Percentiles rank a stretch among this genome's conserved stretches.
These are phyloP conservation scores for Trichophyton schoenleinii DNA, from an alignment of 2,329 filamentous ascomycete species.

Conservation along the genomic window DNA sequence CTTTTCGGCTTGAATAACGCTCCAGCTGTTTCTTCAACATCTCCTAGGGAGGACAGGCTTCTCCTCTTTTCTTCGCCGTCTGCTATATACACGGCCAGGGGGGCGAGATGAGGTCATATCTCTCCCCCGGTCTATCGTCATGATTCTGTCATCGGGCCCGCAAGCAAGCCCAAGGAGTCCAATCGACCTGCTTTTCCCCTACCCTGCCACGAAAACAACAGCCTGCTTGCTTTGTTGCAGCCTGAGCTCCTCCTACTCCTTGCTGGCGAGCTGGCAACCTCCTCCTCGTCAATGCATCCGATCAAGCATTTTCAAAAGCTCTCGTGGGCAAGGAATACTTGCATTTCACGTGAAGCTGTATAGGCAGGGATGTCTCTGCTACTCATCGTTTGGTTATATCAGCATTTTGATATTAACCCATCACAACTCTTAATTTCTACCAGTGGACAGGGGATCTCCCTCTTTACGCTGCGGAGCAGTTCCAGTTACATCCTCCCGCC, in stretches of 20 bases:
- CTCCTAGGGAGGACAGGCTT: too few relatives aligned
- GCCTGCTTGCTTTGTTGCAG: too few relatives aligned
- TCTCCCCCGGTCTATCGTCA: too few relatives aligned
- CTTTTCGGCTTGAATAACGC: neutral
- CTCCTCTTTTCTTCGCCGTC: neutral
- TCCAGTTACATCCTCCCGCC: too few relatives aligned
- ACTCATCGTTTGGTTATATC: neutral
- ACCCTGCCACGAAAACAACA: neutral
- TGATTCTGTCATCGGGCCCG: neutral
- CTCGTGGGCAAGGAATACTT: neutral
- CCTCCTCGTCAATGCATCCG: neutral
- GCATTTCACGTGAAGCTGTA: neutral
- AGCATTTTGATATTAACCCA: too few relatives aligned
- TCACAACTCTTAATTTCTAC: neutral
- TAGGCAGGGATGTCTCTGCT: neutral
- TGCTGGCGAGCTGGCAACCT: too few relatives aligned
- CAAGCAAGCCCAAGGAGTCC: neutral
- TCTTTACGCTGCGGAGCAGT: too few relatives aligned
- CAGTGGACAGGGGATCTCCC: neutral
- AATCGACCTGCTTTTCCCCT: neutral
- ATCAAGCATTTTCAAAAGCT: neutral
- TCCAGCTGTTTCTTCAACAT: neutral
- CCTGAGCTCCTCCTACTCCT: too few relatives aligned
- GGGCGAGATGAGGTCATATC: neutral
- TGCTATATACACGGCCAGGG: neutral